Base-by-base conservation (phyloP, 163 green algal species). In the Volvox carteri region DNA sequence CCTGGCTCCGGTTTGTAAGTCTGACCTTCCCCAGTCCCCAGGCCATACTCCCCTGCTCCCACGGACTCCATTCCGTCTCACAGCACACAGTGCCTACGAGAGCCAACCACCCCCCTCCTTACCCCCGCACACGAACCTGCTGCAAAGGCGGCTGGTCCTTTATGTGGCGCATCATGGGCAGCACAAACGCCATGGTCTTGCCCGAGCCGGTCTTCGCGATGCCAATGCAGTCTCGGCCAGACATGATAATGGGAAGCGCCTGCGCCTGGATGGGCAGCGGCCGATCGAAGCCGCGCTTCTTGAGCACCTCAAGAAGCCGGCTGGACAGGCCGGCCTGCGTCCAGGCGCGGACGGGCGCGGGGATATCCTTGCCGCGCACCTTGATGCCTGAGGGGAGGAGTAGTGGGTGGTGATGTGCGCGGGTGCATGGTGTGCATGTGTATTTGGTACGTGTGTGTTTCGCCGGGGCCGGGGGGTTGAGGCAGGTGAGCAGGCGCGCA, bases 131-230 rank as follows among this genome's bases (percentile, higher is more conserved):
- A n/a, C n/a, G n/a, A n/a, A 91, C 87, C 87, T 91, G 87, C 78
- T 91, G 56, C 46, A 98, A 89, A 9, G 93, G 87, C 54, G 91
- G 92, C 94, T 99, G 97, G 93, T 99, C 98, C 90, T 98, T 98
- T 76, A 99, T 96, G 93, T 99, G 97, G 1, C 97, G 94, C 91
- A 99, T 90, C 95, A 99, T 97, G 70, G 98, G 98, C 84, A 99
- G 93, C 81, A 99, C 96, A 89, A 99, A 99, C 1, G 97, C 98
- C 21, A 99, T 92, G 30, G 98, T 99, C 95, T 99, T 99, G 88
- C 98, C 98, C 65, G 87, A 96, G 48, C 98, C 98, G 8, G 98
- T 99, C 93, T 99, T 99, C 75, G 98, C 98, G 83, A 99, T 98
- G 87, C 97, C 98, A 37, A 99, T 99, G 94, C 96, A 99, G 94